Conservation (phyloP, 805 yeast species). For the Kodamaea leandrae region DNA sequence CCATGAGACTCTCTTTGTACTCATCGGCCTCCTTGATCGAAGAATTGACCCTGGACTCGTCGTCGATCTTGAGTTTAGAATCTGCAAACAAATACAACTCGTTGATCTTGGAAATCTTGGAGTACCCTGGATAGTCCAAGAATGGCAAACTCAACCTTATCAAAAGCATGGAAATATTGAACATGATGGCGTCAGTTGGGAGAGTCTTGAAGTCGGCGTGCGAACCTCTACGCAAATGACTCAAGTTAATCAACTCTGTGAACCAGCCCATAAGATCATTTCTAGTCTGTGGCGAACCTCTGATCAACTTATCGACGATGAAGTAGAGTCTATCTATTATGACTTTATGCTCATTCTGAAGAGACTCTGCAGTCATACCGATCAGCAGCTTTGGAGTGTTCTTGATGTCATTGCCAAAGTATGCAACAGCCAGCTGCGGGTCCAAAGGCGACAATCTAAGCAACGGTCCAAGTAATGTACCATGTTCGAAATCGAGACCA, state of each 20-base stretch:
- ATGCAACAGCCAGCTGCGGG: constrained; percentile 45
- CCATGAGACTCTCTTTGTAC: constrained; percentile 28
- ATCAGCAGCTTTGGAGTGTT: constrained; percentile 37
- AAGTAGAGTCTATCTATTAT: constrained; percentile 62
- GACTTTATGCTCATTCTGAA: constrained; percentile 62
- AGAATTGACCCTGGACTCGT: constrained; percentile 81
- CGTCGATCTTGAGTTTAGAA: constrained; percentile 59
- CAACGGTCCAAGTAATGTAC: constrained; percentile 74
- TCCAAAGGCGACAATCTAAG: constrained; percentile 72
- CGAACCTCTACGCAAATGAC: constrained; percentile 84
- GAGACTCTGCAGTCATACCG: constrained; percentile 51
- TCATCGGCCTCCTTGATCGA: constrained; percentile 69
- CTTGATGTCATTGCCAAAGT: constrained; percentile 34
- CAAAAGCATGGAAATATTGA: constrained; percentile 66
- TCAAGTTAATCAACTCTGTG: constrained; percentile 69
- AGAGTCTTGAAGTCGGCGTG: constrained; percentile 67
- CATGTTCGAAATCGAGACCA: constrained; percentile 55
- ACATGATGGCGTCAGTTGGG: constrained; percentile 79
- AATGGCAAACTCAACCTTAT: constrained; percentile 81
- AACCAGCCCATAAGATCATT: constrained; percentile 63
- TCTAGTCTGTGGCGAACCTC: constrained; percentile 70
- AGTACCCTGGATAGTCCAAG: constrained; percentile 55
- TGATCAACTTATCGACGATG: constrained; percentile 68
- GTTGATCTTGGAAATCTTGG: constrained; percentile 76
- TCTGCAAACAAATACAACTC: constrained; percentile 56